These are phyloP conservation scores for Cyclotella atomus DNA, from an alignment of 108 stramenopile genomes.

Conservation along the genomic window DNA sequence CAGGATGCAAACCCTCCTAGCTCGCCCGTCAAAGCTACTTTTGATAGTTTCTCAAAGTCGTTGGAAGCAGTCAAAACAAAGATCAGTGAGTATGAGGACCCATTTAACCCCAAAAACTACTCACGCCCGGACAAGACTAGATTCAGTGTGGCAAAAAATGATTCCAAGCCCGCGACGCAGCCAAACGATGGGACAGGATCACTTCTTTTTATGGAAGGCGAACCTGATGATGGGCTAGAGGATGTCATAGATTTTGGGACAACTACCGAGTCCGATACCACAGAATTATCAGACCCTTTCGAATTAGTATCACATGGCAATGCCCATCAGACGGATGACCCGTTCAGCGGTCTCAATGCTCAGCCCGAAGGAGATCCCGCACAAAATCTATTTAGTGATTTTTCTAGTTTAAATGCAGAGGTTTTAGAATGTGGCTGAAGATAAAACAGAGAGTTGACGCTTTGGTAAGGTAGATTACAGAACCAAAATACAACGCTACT, in stretches of 20 bases:
- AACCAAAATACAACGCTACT: no score
- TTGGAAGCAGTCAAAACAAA: background rate
- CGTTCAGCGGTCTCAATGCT: conserved; percentile 7
- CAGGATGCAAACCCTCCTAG: background rate
- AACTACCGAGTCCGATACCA: background rate
- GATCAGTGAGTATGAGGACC: conserved; percentile 12
- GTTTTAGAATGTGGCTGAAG: background rate
- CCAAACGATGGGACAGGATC: background rate
- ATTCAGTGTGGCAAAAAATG: conserved; percentile 1
- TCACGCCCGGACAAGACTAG: background rate
- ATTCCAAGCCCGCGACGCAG: background rate
- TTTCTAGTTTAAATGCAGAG: background rate
- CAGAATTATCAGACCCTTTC: background rate
- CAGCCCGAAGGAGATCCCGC: conserved; percentile 17
- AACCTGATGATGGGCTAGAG: background rate
- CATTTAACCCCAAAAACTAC: conserved; percentile 13
- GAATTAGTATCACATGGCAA: background rate
- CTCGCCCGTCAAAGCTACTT: background rate
- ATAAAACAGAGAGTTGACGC: background rate
- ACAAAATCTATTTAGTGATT: conserved; percentile 22
- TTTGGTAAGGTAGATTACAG: no score
- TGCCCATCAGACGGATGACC: background rate
- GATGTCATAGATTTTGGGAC: conserved; percentile 12
- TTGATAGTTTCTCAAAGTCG: conserved; percentile 7
- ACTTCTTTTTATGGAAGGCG: background rate